Base-by-base conservation (phyloP, 495 filamentous ascomycete species). In the Xylaria cubensis region DNA sequence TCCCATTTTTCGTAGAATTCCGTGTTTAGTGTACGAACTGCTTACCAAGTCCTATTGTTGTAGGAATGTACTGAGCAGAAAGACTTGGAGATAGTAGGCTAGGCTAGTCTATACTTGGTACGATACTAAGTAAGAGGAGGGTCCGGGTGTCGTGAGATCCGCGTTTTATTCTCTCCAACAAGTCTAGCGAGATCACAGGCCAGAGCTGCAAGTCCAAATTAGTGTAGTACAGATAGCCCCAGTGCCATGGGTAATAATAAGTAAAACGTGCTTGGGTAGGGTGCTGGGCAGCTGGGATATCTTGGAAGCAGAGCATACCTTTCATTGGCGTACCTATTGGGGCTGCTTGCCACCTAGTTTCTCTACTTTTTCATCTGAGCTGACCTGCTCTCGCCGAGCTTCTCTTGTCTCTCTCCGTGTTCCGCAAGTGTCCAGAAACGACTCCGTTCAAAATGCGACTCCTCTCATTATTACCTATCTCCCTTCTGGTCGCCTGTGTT, bases 381-480 rank as follows among this genome's bases (percentile, higher is more conserved):
- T 36, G n/a, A 42, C 13, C 65, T 56, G 36, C 50, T 67, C 17
- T 13, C 34, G 50, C 48, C 36, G 17, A 67, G 32, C 50, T 44
- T 67, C 29, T 44, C 21, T 42, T 24, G 26, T 56, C 19, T 67
- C 50, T 56, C 2, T n/a, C 13, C 34, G 19, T 26, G 65, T 44
- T 21, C 19, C 5, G 24, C 48, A 36, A 21, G 29, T 53, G 44
- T 17, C 32, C 8, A 2, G 29, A 41, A 26, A 51, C 50, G 36
- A 67, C 10, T 67, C 36, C n/a, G 65, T 29, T 21, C 50, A 67
- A 67, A 19, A 77, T 77, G 75, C 72, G 74, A 64, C 73, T 72
- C 39, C 50, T 72, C 39, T 72, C 67, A 56, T 41, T 74, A 15
- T 67, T 67, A 19, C 29, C 69, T n/a, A 61, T 77, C 72, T n/a